Evolutionary conservation across 1,284 basidiomycete genomes (phyloP), one percentile per base, ranked within the genome.

Genomic region (Heterobasidion parviporum): DNA sequence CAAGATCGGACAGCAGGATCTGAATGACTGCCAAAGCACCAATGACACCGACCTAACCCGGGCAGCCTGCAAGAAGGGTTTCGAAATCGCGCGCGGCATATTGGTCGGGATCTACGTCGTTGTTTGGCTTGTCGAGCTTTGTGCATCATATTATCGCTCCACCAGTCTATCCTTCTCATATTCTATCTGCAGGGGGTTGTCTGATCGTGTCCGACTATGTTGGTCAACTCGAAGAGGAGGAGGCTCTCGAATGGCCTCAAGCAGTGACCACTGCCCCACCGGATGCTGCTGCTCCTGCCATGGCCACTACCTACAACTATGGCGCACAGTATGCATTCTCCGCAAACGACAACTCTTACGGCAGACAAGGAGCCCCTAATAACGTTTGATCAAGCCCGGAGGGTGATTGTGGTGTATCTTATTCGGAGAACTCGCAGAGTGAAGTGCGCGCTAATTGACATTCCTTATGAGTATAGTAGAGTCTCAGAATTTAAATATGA

Each of bases 41-140:
- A 50, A 5, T 34, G 59, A 63, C 3, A 58, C 55, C n/a, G 68
- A 71, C 53, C 57, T 67, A 26, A 69, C 68, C 9, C 61, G 60
- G 20, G 63, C 71, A 10, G 59, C 66, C 0, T 79, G 78, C 61
- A 64, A 66, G 43, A 67, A 63, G 5, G 56, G 36, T 6, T 59
- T 61, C 48, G 9, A 64, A 7, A 56, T 58, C 61, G 61, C 50
- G 12, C 59, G 65, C 43, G 50, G 59, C 41, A 52, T 68, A 55
- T 59, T 49, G 36, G 61, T 63, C 3, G 63, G 51, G 34, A 44
- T 64, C 54, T 70, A 71, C 62, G 54, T 69, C 53, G 56, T 65
- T 16, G 54, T 63, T 55, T 77, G 80, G 74, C 60, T 81, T 50
- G 61, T 81, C 52, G 68, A 80, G 61, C 70, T 79, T 49, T 83